Evolutionary conservation across 805 yeast genomes (phyloP), one percentile per base, ranked within the genome.

Genomic region (Brettanomyces sp.): DNA sequence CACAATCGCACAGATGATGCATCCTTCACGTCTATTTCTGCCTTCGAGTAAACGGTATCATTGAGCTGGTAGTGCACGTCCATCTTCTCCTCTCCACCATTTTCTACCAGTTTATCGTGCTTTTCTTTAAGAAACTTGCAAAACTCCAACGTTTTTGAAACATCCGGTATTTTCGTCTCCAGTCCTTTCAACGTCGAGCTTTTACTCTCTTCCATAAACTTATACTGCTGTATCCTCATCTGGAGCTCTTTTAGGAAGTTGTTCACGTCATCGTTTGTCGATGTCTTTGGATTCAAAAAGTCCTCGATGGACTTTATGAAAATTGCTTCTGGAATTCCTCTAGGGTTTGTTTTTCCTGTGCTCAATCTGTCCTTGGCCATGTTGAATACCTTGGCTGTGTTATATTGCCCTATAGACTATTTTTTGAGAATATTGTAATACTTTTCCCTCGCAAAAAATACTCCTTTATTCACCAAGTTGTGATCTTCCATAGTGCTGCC

Each of bases 261-360:
- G 13, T 59, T 52, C 22, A 64, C 62, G 47, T 64, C 67, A 18
- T 61, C 62, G 39, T 60, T 63, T 12, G 66, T 58, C 38, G 64
- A 56, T 12, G 60, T 56, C 41, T 58, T 59, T 8, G 58, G 56
- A 45, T 79, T 83, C 51, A 89, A 75, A 54, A 80, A 77, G 43
- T 79, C 82, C 46, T 80, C 93, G 8, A 90, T 93, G 47, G 79
- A 78, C 51, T 85, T 95, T 44, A 93, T 80, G 63, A 93, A 93
- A 37, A 95, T 96, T 1, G 99, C 99, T 59, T 86, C 85, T 5
- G 99, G 99, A 47, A 93, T 93, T 3, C 99, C 99, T 52, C 98
- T 76, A 8, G 97, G 93, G 58, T 93, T 93, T 23, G 80, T 67
- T 43, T 77, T 73, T 3, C 73, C 74, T 12, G 82, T 73, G 56